Evolutionary conservation across 225 moss, liverwort and hornwort species (phyloP).

Genomic region (Climacium dendroides): DNA sequence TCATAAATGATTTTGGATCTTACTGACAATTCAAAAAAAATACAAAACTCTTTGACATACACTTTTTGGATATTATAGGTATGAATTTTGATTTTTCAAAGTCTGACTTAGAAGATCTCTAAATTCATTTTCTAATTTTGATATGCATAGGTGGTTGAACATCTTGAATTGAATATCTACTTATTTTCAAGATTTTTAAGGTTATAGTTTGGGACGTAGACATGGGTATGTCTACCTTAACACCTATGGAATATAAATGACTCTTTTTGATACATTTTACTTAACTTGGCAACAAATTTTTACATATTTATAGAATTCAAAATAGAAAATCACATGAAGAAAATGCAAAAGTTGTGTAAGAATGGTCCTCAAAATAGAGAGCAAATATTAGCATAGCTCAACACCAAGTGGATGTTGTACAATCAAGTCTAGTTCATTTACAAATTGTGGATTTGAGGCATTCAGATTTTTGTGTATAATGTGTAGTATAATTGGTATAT

Average conservation of each 20-base stretch:
- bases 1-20: background rate
- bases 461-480: too few species aligned
- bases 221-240: too few species aligned
- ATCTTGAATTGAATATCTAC: background rate
- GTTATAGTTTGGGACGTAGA: fast-evolving
- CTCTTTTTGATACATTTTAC: fast-evolving
- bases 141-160: background rate
- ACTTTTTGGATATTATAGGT: background rate
- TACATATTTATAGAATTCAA: background rate
- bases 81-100: background rate
- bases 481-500: too few species aligned
- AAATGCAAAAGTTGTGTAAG: background rate
- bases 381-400: background rate
- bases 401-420: background rate
- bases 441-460: too few species aligned
- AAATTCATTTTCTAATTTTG: background rate
- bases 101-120: fast-evolving
- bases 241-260: background rate
- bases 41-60: background rate
- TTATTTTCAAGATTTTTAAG: background rate
- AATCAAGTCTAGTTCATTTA: too few species aligned
- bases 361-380: too few species aligned
- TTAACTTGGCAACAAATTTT: background rate
- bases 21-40: background rate
- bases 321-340: background rate